A percentile compares a stretch with the other conserved stretches of the same genome.
phyloP scores from a whole-genome alignment of 2,329 filamentous ascomycete genomes.

The Plectosphaerella sp. region DNA sequence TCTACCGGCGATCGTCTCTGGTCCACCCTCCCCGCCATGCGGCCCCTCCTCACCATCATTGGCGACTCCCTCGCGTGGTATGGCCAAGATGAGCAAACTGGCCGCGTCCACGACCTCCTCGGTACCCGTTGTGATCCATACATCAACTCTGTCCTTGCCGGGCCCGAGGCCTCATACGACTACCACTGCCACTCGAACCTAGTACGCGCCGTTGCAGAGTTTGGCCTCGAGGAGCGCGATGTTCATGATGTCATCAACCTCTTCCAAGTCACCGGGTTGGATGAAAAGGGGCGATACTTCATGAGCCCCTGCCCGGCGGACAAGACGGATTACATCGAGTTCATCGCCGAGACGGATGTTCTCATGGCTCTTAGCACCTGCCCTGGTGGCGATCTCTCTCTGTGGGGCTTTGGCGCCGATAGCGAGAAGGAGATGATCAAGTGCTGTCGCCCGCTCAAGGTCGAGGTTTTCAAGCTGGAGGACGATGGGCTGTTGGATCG shows the following conservation, averaged over 20 bases:
- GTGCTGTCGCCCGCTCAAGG: conserved; percentile 68
- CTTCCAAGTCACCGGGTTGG: conserved; percentile 78
- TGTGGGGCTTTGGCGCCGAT: conserved; percentile 73
- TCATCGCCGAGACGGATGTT: conserved; percentile 75
- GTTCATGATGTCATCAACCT: conserved; percentile 84
- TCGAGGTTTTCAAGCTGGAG: conserved; percentile 65
- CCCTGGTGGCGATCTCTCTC: conserved; percentile 74
- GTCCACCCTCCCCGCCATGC: conserved; percentile 72
- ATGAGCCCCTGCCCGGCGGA: conserved; percentile 62
- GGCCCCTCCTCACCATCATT: conserved; percentile 68
- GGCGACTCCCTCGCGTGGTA: conserved; percentile 62
- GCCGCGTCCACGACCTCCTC: conserved; percentile 71
- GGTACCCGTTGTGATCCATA: conserved; percentile 85
- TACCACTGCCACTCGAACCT: conserved; percentile 85
- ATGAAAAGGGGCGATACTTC: conserved; percentile 68
- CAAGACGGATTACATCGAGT: conserved; percentile 61
- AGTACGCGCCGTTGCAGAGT: conserved; percentile 64
- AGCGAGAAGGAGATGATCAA: conserved; percentile 65
- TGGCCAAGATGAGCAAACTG: conserved; percentile 57
- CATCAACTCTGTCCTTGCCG: conserved; percentile 68
- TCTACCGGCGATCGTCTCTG: conserved; percentile 69
- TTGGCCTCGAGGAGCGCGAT: conserved; percentile 66
- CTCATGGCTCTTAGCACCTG: conserved; percentile 64
- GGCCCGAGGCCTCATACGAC: conserved; percentile 58
- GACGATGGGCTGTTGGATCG: conserved; percentile 45